Evolutionary conservation across 768 basidiomycete genomes (phyloP), one percentile per base, ranked within the genome.

Genomic region (Hysterangium stoloniferum): DNA sequence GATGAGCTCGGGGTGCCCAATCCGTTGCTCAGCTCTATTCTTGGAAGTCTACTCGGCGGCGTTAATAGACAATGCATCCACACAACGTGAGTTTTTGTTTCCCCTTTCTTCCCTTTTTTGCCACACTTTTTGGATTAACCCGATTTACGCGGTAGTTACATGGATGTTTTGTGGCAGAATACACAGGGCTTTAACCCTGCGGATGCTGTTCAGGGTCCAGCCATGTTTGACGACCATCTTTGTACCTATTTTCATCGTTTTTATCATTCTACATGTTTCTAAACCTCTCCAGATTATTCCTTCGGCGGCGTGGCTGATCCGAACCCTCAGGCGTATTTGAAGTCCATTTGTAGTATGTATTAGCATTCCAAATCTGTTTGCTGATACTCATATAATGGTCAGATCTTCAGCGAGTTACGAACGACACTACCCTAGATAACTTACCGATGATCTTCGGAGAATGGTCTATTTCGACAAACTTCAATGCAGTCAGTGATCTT

Each of bases 151-250:
- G n/a, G 41, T 56, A 89, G 86, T 56, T 87, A 87, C 61, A 88
- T 88, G 85, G 85, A 90, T 56, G 59, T 84, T 41, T 79, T 77
- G 53, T 90, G 87, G 87, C 87, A 90, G 59, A 64, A 70, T 61
- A 73, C 82, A 58, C 72, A 77, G 63, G 83, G 79, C 15, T 11
- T 83, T 4, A 90, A 90, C 59, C 87, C 87, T 12, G 78, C 80
- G 6, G 70, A 78, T 44, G 85, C 81, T 22, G 72, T 74, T 4
- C 73, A 75, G 36, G 87, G 87, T 1, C 82, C 85, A 11, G 82
- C 84, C 57, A 68, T 66, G 22, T 90, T 89, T 56, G 87, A 90
- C 57, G 84, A 86, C 48, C 87, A 89, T 64, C 60, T 90, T 13
- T 90, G 79, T 84, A 58, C 64, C 7, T 20, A 22, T n/a, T 29